These are phyloP conservation scores for Globisporangium mamillatum DNA, from an alignment of 352 stramenopile species.

Conservation along the genomic window DNA sequence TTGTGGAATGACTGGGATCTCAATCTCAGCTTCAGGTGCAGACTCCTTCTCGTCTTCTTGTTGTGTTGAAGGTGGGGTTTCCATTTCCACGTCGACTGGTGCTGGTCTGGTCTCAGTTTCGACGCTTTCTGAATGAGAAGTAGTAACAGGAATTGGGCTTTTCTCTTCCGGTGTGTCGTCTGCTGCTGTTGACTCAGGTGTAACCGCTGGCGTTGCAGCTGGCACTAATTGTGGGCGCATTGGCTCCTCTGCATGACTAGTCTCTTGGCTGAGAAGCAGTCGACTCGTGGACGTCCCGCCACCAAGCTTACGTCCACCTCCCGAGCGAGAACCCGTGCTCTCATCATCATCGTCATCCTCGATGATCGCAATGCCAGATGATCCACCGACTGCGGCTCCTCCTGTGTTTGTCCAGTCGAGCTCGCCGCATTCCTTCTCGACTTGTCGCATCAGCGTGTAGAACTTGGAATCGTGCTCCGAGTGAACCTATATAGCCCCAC, in stretches of 20 bases:
- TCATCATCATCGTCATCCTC: conserved; percentile 15
- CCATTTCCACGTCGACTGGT: conserved; percentile 22
- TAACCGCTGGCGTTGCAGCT: neutral
- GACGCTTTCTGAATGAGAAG: neutral
- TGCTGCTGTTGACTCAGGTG: neutral
- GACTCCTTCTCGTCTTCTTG: neutral
- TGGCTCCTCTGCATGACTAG: neutral
- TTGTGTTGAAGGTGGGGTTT: neutral
- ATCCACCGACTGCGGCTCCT: conserved; percentile 38
- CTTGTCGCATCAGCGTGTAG: conserved; percentile 76
- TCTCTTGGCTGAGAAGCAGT: conserved; percentile 16
- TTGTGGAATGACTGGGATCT: neutral
- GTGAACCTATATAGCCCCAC: conserved; percentile 36
- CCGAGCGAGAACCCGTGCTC: neutral
- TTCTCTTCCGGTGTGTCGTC: neutral
- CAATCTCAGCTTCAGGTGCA: neutral
- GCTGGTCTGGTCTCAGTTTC: neutral
- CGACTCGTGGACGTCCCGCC: conserved; percentile 33
- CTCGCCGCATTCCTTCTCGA: conserved; percentile 73
- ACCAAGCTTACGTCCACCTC: conserved; percentile 31
- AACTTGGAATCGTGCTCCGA: conserved; percentile 81
- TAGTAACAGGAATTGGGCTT: neutral
- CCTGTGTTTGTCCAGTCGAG: conserved; percentile 59
- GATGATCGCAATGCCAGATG: conserved; percentile 11
- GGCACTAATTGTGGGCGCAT: neutral